Base-by-base conservation (phyloP, 208 protist genomes). In the Trypanosoma melophagium region DNA sequence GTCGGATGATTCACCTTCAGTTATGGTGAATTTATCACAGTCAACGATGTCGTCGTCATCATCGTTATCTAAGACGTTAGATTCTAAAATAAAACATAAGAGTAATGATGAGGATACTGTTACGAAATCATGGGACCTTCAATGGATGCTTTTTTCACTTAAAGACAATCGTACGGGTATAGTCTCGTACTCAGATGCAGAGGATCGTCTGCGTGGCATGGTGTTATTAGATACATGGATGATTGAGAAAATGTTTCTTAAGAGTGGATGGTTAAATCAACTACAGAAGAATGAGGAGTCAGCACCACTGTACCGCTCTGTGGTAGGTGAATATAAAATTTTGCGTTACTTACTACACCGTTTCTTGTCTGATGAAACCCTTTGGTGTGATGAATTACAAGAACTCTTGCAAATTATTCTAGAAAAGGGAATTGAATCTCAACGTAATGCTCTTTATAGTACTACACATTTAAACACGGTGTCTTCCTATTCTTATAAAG, bases 81-180 rank as follows among this genome's bases (percentile, higher is more conserved):
- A 12, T 25, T 38, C 51, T 12, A 25, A 14, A 38, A 3, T 21
- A 24, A 31, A 35, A 3, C 7, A 47, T 8, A n/a, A 45, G 7
- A 50, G 21, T 22, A 13, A 10, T 7, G 21, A 60, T 31, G 21
- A 9, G n/a, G 16, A n/a, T 22, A 19, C n/a, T 35, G 13, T 28
- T 2, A 3, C 12, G 2, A 40, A 38, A 45, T 9, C 13, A 21
- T 77, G 60, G 69, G 51, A 58, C n/a, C 31, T 77, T 12, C 9
- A 35, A 3, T 53, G 74, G 31, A 78, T 77, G 47, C 65, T 91
- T 8, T 91, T 91, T 58, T 70, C 60, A 22, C 21, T 86, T 9
- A 64, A 51, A 24, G 79, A 87, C 44, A 55, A 68, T 24, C 70
- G 79, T 61, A 91, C 76, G 0, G 38, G 47, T 22, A 64, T 59